Percentiles rank a stretch among this genome's conserved stretches.
These are phyloP conservation scores for Ophiostoma sp. DNA, from an alignment of 2,329 filamentous ascomycete species.

Conservation along the genomic window DNA sequence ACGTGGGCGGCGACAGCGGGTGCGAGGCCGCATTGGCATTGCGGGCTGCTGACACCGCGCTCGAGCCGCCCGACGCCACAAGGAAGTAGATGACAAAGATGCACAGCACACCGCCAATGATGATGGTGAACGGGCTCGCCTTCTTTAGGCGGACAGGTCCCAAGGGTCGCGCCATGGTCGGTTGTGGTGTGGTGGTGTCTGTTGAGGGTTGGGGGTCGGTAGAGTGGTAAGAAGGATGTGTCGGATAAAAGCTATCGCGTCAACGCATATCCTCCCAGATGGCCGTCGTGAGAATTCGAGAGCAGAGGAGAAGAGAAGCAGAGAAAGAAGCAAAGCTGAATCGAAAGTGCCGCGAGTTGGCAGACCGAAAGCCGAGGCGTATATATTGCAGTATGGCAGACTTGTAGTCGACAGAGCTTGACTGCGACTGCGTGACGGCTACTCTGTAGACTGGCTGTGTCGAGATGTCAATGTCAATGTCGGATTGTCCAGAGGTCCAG, in stretches of 20 bases:
- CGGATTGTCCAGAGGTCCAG: not conserved
- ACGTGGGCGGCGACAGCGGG: constrained; percentile 66
- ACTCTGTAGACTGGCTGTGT: not conserved
- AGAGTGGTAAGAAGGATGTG: not conserved
- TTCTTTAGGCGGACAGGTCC: constrained; percentile 69
- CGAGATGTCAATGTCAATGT: not conserved
- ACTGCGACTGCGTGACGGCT: not conserved
- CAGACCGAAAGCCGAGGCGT: not conserved
- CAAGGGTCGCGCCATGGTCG: constrained; percentile 52
- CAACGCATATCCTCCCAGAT: constrained; percentile 11
- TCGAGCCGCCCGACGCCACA: constrained; percentile 40
- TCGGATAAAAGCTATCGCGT: constrained; percentile 1
- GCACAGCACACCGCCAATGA: constrained; percentile 65
- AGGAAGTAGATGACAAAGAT: constrained; percentile 66
- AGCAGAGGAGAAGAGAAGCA: not conserved
- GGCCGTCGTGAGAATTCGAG: not conserved
- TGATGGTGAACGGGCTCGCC: constrained; percentile 69
- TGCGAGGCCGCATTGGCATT: constrained; percentile 55
- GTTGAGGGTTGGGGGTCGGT: not conserved
- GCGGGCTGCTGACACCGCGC: constrained; percentile 34
- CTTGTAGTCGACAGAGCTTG: not conserved
- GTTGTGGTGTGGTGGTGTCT: constrained; percentile 14
- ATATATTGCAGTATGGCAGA: not conserved
- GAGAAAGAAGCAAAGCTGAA: not conserved
- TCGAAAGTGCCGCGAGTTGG: not conserved